Conservation (phyloP, 2,329 filamentous ascomycete genomes). For the Pyrenophora seminiperda region DNA sequence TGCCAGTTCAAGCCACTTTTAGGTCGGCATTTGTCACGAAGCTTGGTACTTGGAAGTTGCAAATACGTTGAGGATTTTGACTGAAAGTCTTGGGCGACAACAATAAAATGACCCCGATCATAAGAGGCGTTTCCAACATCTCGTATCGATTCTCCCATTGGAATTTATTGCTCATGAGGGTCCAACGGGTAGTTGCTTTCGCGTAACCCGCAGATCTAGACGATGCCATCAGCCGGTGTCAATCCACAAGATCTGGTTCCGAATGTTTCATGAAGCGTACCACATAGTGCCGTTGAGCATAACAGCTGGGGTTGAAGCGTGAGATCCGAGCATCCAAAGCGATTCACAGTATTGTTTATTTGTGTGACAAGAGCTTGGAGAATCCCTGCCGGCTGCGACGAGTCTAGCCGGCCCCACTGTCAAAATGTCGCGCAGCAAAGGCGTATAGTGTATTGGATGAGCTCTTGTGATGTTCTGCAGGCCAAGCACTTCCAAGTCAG, state of each 20-base stretch:
- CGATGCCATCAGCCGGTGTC: slow-evolving; percentile 6
- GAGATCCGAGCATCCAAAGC: slow-evolving; percentile 5
- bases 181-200: slow-evolving; percentile 9
- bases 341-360: slow-evolving; percentile 12
- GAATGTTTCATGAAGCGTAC: slow-evolving; percentile 1
- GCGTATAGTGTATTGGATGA: slow-evolving; percentile 8
- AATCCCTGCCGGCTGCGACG: slow-evolving; percentile 4
- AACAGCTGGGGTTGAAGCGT: neutral
- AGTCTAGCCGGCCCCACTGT: neutral
- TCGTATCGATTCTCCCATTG: neutral
- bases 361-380: too few species aligned
- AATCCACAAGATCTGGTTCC: slow-evolving; percentile 1
- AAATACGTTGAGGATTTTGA: too few species aligned
- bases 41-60: neutral
- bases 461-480: slow-evolving; percentile 7
- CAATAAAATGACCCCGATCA: too few species aligned
- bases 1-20: slow-evolving; percentile 18
- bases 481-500: slow-evolving; percentile 9
- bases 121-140: neutral
- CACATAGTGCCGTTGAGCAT: neutral
- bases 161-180: slow-evolving; percentile 1
- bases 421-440: slow-evolving; percentile 1
- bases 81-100: too few species aligned
- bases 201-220: neutral
- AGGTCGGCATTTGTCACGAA: neutral